Percentiles rank a stretch among this genome's conserved stretches.
Conservation (phyloP, 345 rosid species). For the Euclidium syriacum region DNA sequence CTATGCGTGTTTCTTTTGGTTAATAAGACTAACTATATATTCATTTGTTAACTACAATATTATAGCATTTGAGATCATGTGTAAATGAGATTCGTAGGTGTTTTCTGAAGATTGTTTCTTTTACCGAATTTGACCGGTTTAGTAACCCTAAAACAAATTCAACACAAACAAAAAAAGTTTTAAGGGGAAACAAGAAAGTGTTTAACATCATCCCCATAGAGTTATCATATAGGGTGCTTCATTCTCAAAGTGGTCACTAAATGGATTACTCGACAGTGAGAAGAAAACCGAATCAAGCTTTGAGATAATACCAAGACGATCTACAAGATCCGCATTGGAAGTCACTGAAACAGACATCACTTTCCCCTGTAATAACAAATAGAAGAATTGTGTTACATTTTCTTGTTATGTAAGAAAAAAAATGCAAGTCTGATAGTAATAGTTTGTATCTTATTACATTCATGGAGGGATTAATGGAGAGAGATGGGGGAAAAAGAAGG, state of each 20-base stretch:
- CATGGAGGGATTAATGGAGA: not conserved
- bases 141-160: no score
- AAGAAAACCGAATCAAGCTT: not conserved
- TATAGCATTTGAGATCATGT: not conserved
- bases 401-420: not conserved
- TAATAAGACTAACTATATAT: slow-evolving; percentile 20
- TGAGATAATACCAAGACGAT: not conserved
- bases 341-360: slow-evolving; percentile 23
- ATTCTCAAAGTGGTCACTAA: slow-evolving; percentile 1
- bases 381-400: not conserved
- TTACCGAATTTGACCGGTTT: no score
- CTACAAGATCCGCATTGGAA: not conserved
- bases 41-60: not conserved
- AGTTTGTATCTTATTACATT: not conserved
- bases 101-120: not conserved
- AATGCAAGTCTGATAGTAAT: not conserved
- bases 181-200: not conserved
- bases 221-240: not conserved
- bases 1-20: slow-evolving; percentile 12
- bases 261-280: not conserved
- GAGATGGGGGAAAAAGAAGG: not conserved
- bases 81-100: not conserved
- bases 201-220: not conserved
- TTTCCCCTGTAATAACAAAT: slow-evolving; percentile 42
- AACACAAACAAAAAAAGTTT: no score